phyloP scores from a whole-genome alignment of 106 monocot genomes.

The Dendrobium catenatum region DNA sequence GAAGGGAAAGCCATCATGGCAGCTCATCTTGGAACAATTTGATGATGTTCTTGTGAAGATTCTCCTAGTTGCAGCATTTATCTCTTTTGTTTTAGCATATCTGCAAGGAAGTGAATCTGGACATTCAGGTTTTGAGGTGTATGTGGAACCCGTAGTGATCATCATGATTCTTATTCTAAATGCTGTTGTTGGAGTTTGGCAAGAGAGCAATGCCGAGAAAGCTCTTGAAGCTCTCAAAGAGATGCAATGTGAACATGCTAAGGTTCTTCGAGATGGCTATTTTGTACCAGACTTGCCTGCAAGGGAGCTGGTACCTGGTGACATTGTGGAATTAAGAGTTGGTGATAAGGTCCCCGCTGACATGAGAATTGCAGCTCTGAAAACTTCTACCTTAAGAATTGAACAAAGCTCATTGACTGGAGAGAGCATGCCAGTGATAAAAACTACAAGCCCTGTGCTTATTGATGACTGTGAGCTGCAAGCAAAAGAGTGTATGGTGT shows the following conservation, averaged over 20 bases:
- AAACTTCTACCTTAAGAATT: conserved; percentile 41
- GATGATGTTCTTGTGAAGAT: conserved; percentile 64
- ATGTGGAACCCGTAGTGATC: conserved; percentile 51
- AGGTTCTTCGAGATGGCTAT: conserved; percentile 40
- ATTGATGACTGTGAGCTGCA: conserved; percentile 52
- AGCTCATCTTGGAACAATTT: conserved; percentile 53
- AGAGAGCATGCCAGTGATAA: conserved; percentile 61
- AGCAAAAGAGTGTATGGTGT: conserved; percentile 52
- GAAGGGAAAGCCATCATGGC: conserved; percentile 54
- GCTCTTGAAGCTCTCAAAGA: conserved; percentile 54
- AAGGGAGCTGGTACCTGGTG: conserved; percentile 51
- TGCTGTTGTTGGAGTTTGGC: conserved; percentile 55
- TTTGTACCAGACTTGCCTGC: conserved; percentile 33
- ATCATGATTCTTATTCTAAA: conserved; percentile 42
- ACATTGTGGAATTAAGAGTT: conserved; percentile 49
- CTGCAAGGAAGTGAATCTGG: conserved; percentile 29
- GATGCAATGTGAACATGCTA: conserved; percentile 49
- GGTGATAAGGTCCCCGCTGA: conserved; percentile 60
- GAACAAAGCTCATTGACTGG: conserved; percentile 61
- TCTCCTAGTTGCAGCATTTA: conserved; percentile 49
- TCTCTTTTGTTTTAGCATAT: conserved; percentile 45
- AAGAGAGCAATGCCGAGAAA: conserved; percentile 55
- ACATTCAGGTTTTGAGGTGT: conserved; percentile 21
- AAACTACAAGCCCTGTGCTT: conserved; percentile 24
- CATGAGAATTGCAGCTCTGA: conserved; percentile 40